Evolutionary conservation across 305 asterid genomes (phyloP).

Genomic region (Striga hermonthica): DNA sequence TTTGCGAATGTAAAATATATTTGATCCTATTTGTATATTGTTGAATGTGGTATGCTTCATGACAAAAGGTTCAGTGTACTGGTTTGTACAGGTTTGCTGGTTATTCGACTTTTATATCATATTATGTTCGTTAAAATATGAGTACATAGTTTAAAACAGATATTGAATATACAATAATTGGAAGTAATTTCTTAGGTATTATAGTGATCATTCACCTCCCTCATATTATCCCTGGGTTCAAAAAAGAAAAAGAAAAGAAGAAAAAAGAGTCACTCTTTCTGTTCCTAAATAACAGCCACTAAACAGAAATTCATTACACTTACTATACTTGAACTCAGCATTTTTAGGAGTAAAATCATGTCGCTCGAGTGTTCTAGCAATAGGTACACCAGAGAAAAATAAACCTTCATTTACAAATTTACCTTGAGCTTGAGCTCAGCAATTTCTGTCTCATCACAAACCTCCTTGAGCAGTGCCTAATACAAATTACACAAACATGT

Average conservation of each 20-base stretch:
- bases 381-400: no score
- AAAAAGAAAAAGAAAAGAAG: no score
- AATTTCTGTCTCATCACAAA: constrained; percentile 63
- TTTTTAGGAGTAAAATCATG: constrained; percentile 1
- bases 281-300: background rate
- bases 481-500: constrained; percentile 16
- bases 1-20: background rate
- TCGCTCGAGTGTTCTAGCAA: background rate
- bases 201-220: no score
- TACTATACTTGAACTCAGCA: constrained; percentile 2
- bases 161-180: no score
- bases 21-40: background rate
- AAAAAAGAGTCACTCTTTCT: no score
- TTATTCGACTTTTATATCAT: no score
- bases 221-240: no score
- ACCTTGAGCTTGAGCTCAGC: constrained; percentile 82
- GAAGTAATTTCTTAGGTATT: no score
- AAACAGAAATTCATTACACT: constrained; percentile 1
- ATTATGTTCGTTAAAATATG: no score
- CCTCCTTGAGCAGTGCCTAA: constrained; percentile 61
- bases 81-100: no score
- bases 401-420: constrained; percentile 8
- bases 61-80: background rate
- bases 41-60: background rate
- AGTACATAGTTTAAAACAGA: no score